These are phyloP conservation scores for Dicorynia guianensis DNA, from an alignment of 306 rosid species.

Conservation along the genomic window DNA sequence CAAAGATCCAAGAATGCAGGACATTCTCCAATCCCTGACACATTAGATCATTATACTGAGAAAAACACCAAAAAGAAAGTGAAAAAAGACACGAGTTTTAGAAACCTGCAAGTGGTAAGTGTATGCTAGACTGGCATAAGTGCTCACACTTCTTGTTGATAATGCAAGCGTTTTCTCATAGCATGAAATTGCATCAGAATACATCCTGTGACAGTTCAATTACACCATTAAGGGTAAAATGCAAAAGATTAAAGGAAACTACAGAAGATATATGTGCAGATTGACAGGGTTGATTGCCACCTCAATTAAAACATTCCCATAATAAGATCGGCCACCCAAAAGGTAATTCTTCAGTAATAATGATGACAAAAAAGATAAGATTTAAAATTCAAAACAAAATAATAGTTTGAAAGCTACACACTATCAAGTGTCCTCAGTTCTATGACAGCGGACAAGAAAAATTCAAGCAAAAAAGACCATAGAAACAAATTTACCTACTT, in stretches of 20 bases:
- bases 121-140: slow-evolving; percentile 97
- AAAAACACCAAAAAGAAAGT: not conserved
- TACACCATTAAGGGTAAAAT: not conserved
- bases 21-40: not conserved
- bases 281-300: not conserved
- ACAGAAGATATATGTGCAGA: not conserved
- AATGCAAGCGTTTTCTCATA: slow-evolving; percentile 93
- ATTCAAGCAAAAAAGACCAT: slow-evolving; percentile 5
- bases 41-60: no score
- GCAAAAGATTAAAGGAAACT: slow-evolving; percentile 20
- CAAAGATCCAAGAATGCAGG: slow-evolving; percentile 2
- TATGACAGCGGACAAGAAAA: slow-evolving; percentile 8
- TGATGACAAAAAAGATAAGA: not conserved
- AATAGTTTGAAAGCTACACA: not conserved
- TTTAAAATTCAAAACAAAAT: not conserved
- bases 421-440: not conserved
- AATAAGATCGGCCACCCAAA: not conserved
- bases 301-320: not conserved
- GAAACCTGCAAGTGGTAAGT: slow-evolving; percentile 89
- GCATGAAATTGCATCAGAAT: slow-evolving; percentile 75
- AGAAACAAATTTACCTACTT: slow-evolving; percentile 45
- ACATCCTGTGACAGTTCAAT: slow-evolving; percentile 62
- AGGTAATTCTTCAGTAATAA: not conserved
- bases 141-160: slow-evolving; percentile 84
- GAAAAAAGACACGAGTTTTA: not conserved